Conservation (phyloP, 805 yeast species). For the Candida michaelii region DNA sequence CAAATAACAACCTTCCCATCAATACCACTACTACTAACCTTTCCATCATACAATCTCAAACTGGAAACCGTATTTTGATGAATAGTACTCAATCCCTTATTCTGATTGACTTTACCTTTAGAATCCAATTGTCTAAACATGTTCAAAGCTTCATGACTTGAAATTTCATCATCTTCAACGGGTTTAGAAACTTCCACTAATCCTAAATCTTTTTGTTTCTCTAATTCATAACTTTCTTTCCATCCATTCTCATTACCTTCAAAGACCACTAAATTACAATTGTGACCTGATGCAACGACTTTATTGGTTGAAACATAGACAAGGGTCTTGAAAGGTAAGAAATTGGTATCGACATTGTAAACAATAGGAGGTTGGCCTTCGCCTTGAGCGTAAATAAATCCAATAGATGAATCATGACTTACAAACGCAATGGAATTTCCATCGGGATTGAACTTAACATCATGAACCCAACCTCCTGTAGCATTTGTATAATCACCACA, state of each 20-base stretch:
- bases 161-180: constrained; percentile 46
- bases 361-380: constrained; percentile 60
- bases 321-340: constrained; percentile 78
- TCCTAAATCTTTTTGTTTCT: constrained; percentile 44
- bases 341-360: constrained; percentile 57
- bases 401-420: constrained; percentile 83
- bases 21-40: constrained; percentile 70
- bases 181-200: constrained; percentile 44
- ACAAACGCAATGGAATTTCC: constrained; percentile 79
- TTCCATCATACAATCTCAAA: constrained; percentile 50
- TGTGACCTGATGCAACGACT: constrained; percentile 87
- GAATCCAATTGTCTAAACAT: constrained; percentile 95
- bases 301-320: constrained; percentile 66
- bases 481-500: constrained; percentile 74
- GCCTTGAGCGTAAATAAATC: constrained; percentile 75
- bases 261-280: constrained; percentile 85
- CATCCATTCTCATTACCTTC: constrained; percentile 65
- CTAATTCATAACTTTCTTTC: constrained; percentile 60
- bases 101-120: constrained; percentile 67
- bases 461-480: constrained; percentile 90
- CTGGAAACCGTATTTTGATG: constrained; percentile 89
- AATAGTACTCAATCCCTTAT: constrained; percentile 59
- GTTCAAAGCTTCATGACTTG: constrained; percentile 77
- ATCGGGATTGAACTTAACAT: constrained; percentile 77
- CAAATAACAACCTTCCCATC: constrained; percentile 92